Base-by-base conservation (phyloP, 352 stramenopile genomes). In the Pythium coloratum region DNA sequence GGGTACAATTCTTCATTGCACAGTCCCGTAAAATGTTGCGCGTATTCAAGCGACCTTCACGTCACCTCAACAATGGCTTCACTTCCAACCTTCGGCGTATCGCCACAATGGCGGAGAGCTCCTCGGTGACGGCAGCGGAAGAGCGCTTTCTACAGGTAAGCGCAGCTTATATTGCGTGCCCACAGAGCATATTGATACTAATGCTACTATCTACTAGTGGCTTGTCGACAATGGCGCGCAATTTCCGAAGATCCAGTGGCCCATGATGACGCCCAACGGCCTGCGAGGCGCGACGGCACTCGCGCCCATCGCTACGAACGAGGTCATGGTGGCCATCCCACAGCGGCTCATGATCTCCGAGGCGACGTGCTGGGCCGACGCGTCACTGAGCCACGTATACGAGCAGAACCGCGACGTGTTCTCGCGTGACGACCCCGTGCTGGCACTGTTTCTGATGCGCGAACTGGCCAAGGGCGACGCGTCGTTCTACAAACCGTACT, bases 401-500 rank as follows among this genome's bases (percentile, higher is more conserved):
- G 65, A 71, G 13, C 76, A 75, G 24, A 86, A 93, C 64, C 64
- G 73, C 55, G 80, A 88, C 63, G 73, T 94, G 0, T 94, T 94
- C 44, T 59, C 86, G 20, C 77, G 82, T 28, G 88, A 94, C 62
- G 91, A 98, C 69, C 81, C 88, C 10, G 73, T 96, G 18, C 64
- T 98, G 28, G 76, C 81, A 57, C 70, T 97, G 26, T 97, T 94
- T 55, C 66, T 98, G 1, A 80, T 93, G 62, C 84, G 84, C 12
- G 88, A 98, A 71, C 62, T 92, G 51, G 64, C 82, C 6, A 69
- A 75, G 10, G 80, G 71, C 4, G 73, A 85, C 13, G 63, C 67
- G n/a, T 95, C 84, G 42, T 96, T 96, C 78, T 97, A 86, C 68
- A 59, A 72, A n/a, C 92, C 92, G 50, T 98, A 97, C 69, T 65